Base-by-base conservation (phyloP, 139 green algal genomes). In the Chlamydomonas sphaeroides region DNA sequence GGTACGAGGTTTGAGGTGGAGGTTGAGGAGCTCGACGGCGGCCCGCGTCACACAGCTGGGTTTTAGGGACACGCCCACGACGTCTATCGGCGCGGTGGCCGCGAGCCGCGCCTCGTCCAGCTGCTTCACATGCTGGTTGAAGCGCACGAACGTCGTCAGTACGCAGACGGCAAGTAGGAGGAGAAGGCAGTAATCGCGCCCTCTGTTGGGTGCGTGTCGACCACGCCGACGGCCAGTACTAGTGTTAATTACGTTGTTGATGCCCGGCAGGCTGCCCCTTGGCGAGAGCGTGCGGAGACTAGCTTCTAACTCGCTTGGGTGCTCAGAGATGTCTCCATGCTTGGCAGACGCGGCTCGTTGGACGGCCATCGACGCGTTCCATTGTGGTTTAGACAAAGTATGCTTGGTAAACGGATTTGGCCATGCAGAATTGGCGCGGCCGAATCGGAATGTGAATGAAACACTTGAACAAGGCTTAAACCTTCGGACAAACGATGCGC, bases 1-100 rank as follows among this genome's bases (percentile, higher is more conserved):
- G 49, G 26, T 30, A 21, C 83, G 57, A 1, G 86, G 86, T 18
- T 59, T 30, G 8, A 90, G 70, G 62, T 86, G 66, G 5, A 32
- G 59, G 53, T 86, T 86, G 2, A 90, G 51, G 10, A 63, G 61
- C n/a, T 41, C 41, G 17, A 90, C 71, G 0, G 86, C 78, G 32
- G 74, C 35, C 53, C 80, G 61, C 18, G 57, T 90, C 0, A 90
- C 78, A 57, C 86, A 90, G 38, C 69, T 87, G 11, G 86, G 86
- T 65, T 90, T 90, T 15, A 90, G 65, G 2, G 71, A 73, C 26
- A 83, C 70, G 2, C 66, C 68, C 33, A 85, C 79, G 2, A 85
- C 68, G 49, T 85, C 79, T 26, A 85, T 63, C 5, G 68, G 61
- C 7, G n/a, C 6, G 20, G 23, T 18, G 3, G 56, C 48, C 26